Base-by-base conservation (phyloP, 768 basidiomycete species). In the Podaxis sp. region DNA sequence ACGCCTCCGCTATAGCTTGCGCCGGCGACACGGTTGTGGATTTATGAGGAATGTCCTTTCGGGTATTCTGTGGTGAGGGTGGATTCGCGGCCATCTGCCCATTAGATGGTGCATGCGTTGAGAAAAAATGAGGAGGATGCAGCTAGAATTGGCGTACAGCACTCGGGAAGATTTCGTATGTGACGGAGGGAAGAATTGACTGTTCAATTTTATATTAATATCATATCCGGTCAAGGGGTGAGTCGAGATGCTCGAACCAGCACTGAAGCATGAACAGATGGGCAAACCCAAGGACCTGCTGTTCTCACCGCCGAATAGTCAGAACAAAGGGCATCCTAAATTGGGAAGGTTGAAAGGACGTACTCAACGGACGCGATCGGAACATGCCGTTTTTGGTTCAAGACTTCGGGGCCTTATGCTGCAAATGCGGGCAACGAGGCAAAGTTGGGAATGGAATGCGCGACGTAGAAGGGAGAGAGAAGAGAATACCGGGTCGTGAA, bases 1-100 rank as follows among this genome's bases (percentile, higher is more conserved):
- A 90, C 57, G 84, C 85, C 44, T 85, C 82, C 37, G 84, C 86
- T 69, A 91, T 89, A 28, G 82, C 79, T 63, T 85, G 82, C 3
- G 83, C 82, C 38, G 84, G 83, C 10, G 85, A 78, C 66, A 79
- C 63, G 38, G 65, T 62, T 60, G 73, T 65, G 57, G 70, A 73
- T 46, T 73, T 64, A 37, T 68, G 69, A 64, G 68, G 66, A 38
- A 67, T 62, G 53, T 68, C 70, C 71, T 74, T 72, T 65, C 71
- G 69, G 59, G 67, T 63, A 59, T 67, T 70, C 53, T 69, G 72
- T 66, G 72, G 70, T 65, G 75, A 69, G 64, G 75, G 72, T 72
- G 77, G 74, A 71, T 79, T 73, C 66, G 74, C 67, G 59, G 75
- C 71, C 79, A 80, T 82, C 77, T 80, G 69, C 66, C 64, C 65